A percentile compares a stretch with the other conserved stretches of the same genome.
Conservation (phyloP, 768 basidiomycete genomes). For the Termitomyces sp. region DNA sequence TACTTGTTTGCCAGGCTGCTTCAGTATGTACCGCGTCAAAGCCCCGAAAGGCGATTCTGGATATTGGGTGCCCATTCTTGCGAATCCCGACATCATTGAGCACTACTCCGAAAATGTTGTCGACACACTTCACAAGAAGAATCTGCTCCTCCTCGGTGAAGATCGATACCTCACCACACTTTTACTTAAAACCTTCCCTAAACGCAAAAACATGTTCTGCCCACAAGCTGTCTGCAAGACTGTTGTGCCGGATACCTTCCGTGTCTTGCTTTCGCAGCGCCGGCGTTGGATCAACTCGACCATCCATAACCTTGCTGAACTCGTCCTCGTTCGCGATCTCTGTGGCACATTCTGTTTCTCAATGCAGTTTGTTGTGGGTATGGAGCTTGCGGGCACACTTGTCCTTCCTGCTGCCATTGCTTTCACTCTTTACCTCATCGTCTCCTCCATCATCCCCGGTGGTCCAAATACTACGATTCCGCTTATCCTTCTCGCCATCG, state of each 20-base stretch:
- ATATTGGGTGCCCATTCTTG: constrained; percentile 98
- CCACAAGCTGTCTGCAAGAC: constrained; percentile 99
- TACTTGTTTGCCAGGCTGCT: constrained; percentile 98
- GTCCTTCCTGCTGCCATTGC: constrained; percentile 96
- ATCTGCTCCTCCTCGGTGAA: constrained; percentile 92
- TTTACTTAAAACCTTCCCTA: constrained; percentile 98
- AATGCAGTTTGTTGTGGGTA: constrained; percentile 98
- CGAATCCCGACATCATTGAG: constrained; percentile 97
- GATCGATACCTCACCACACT: constrained; percentile 98
- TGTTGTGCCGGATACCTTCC: constrained; percentile 94
- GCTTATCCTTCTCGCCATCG: constrained; percentile 86
- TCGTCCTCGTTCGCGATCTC: constrained; percentile 92
- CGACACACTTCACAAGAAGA: constrained; percentile 99
- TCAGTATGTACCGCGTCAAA: constrained; percentile 99
- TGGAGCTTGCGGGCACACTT: constrained; percentile 95
- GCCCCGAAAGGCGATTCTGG: constrained; percentile 94
- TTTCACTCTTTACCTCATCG: constrained; percentile 92
- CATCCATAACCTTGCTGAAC: constrained; percentile 94
- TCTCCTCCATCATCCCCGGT: constrained; percentile 80
- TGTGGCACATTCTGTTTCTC: constrained; percentile 99
- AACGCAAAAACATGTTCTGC: constrained; percentile 98
- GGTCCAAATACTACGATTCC: constrained; percentile 80
- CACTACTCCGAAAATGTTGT: constrained; percentile 99
- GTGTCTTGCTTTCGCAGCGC: constrained; percentile 89
- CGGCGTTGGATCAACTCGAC: constrained; percentile 99